These are phyloP conservation scores for Colletotrichum sp. DNA, from an alignment of 2,329 filamentous ascomycete species.

Conservation along the genomic window DNA sequence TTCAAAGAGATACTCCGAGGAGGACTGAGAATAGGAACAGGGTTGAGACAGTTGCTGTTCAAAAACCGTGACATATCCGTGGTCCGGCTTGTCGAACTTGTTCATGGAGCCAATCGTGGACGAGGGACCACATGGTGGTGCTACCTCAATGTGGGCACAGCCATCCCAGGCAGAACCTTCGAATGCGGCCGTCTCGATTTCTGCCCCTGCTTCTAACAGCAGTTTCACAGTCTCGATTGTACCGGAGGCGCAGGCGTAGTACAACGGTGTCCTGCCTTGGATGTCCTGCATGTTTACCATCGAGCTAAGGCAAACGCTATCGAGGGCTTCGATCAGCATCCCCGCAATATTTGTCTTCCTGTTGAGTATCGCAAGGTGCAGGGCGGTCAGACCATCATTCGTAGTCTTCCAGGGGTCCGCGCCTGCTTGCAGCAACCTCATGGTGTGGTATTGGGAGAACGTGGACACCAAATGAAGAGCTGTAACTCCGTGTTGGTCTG, in stretches of 20 bases:
- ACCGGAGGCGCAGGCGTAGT: conserved; percentile 28
- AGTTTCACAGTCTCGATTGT: conserved; percentile 28
- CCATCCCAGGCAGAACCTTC: not conserved
- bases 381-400: conserved; percentile 36
- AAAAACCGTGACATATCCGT: not conserved
- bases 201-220: conserved; percentile 30
- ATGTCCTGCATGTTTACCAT: not conserved
- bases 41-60: not conserved
- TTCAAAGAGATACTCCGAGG: conserved; percentile 1
- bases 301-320: not conserved
- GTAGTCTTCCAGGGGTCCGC: conserved; percentile 36
- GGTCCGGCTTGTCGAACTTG: not conserved
- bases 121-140: not conserved
- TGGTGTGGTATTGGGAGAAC: conserved; percentile 25
- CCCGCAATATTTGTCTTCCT: conserved; percentile 39
- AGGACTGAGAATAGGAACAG: not conserved
- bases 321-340: conserved; percentile 25
- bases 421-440: conserved; percentile 38
- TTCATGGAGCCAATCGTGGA: not conserved
- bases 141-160: not conserved
- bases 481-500: conserved; percentile 12
- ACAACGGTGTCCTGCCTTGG: conserved; percentile 20
- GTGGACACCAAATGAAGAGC: conserved; percentile 30
- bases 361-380: conserved; percentile 43
- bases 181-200: not conserved